phyloP scores from a whole-genome alignment of 768 basidiomycete genomes.

The Holtermanniella nyarrowii region DNA sequence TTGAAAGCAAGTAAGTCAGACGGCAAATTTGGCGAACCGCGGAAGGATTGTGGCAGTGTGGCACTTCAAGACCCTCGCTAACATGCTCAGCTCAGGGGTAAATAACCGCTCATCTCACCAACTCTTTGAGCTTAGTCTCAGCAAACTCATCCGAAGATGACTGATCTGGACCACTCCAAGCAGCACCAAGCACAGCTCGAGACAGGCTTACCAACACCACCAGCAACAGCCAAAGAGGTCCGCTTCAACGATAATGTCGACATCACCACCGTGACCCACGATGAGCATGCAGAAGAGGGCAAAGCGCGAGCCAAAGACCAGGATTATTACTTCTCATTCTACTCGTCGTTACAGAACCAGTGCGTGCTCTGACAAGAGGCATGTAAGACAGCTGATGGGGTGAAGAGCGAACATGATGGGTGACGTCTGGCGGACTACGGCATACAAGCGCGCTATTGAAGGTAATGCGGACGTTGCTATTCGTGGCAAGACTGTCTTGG shows the following conservation, averaged over 20 bases:
- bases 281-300: constrained; percentile 7
- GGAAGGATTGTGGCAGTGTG: too few species aligned
- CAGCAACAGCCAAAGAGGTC: not conserved
- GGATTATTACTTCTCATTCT: constrained; percentile 37
- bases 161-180: not conserved
- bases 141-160: not conserved
- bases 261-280: not conserved
- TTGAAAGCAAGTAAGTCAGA: too few species aligned
- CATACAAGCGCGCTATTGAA: constrained; percentile 37
- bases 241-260: not conserved
- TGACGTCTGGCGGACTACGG: constrained; percentile 34
- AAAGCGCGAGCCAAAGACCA: constrained; percentile 19
- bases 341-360: constrained; percentile 35
- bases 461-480: constrained; percentile 36
- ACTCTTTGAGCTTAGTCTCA: not conserved
- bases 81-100: too few species aligned
- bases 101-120: too few species aligned
- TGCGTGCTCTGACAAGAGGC: constrained; percentile 4
- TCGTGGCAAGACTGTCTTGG: constrained; percentile 30
- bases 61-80: too few species aligned
- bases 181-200: not conserved
- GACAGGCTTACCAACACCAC: not conserved
- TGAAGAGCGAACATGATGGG: constrained; percentile 39
- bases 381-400: not conserved
- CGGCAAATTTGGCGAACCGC: too few species aligned